Evolutionary conservation across 2,329 filamentous ascomycete genomes (phyloP).

Genomic region (Exophiala calicioides): DNA sequence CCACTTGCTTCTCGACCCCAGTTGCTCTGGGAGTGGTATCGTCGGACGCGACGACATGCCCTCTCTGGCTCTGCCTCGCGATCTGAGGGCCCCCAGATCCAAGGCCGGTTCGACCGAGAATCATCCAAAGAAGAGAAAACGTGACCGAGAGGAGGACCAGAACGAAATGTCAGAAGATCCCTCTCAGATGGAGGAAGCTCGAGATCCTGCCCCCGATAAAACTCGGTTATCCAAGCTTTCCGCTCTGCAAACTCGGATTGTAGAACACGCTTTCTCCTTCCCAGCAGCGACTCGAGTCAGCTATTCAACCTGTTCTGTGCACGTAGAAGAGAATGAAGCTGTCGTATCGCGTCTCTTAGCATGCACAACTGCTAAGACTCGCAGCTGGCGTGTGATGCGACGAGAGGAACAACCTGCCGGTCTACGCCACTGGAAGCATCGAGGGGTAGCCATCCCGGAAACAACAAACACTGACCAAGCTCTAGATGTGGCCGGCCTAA

Average conservation of each 20-base stretch:
- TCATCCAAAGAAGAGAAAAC: constrained; percentile 47
- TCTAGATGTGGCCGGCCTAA: constrained; percentile 27
- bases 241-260: constrained; percentile 75
- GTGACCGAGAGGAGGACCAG: constrained; percentile 30
- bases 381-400: constrained; percentile 76
- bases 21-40: constrained; percentile 94
- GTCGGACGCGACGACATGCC: constrained; percentile 81
- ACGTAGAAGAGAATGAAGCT: constrained; percentile 83
- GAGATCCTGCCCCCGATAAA: constrained; percentile 42
- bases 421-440: constrained; percentile 72
- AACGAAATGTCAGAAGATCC: not conserved
- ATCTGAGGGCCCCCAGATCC: constrained; percentile 23
- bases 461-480: constrained; percentile 23
- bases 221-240: constrained; percentile 72
- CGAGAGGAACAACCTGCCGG: constrained; percentile 74
- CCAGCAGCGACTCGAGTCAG: constrained; percentile 73
- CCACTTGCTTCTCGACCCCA: constrained; percentile 84
- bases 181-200: constrained; percentile 53
- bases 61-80: constrained; percentile 61
- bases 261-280: constrained; percentile 83
- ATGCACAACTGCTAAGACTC: constrained; percentile 64
- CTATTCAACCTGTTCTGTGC: constrained; percentile 91
- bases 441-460: constrained; percentile 51
- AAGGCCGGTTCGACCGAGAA: constrained; percentile 37
- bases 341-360: constrained; percentile 73